Conservation (phyloP, 306 rosid species). For the Prunus kanzakura region DNA sequence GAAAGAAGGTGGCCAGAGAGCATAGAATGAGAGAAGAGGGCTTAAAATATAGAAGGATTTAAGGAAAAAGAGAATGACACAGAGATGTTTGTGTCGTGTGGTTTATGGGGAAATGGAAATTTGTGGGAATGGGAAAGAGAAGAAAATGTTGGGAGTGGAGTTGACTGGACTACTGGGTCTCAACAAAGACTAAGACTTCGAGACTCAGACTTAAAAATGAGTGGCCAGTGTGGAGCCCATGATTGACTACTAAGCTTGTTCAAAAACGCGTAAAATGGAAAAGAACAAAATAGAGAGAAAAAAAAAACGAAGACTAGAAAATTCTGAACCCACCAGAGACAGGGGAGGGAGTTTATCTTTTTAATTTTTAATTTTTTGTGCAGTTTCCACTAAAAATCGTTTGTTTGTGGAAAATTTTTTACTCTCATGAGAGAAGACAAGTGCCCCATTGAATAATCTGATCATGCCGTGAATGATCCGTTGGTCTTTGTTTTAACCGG, state of each 20-base stretch:
- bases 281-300: not conserved
- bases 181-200: not conserved
- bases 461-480: not conserved
- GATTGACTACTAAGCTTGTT: not conserved
- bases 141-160: slow-evolving; percentile 19
- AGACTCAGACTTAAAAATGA: not conserved
- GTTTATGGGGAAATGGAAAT: too few relatives aligned
- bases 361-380: not conserved
- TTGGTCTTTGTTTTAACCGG: not conserved
- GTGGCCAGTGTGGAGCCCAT: slow-evolving; percentile 15
- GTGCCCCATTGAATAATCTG: not conserved
- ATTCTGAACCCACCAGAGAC: too few relatives aligned
- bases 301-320: not conserved
- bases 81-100: not conserved
- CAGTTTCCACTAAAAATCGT: not conserved
- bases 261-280: slow-evolving; percentile 11
- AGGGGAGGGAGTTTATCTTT: not conserved
- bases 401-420: not conserved
- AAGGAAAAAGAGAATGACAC: not conserved
- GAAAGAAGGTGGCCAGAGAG: too few relatives aligned
- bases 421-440: not conserved
- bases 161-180: slow-evolving; percentile 25
- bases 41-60: not conserved
- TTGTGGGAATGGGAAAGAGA: too few relatives aligned
- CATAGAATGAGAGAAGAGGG: not conserved